Evolutionary conservation across 2,329 filamentous ascomycete genomes (phyloP).

Genomic region (Alternaria sp.): DNA sequence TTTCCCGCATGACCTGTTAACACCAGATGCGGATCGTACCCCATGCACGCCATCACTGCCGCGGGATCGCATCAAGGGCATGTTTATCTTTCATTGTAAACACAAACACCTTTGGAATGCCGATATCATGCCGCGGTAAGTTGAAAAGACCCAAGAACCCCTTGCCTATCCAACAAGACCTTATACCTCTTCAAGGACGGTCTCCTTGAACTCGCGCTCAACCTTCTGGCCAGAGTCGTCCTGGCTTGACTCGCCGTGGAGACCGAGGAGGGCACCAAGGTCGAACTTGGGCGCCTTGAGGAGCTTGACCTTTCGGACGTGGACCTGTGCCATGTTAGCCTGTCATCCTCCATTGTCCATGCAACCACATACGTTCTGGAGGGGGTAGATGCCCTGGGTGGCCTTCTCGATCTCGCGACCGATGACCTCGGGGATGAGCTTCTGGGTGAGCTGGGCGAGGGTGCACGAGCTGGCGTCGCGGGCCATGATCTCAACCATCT

Average conservation of each 20-base stretch:
- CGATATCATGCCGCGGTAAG: constrained; percentile 50
- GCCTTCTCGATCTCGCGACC: constrained; percentile 99
- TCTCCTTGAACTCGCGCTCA: constrained; percentile 99
- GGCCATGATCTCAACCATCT: constrained; percentile 99
- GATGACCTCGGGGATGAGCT: constrained; percentile 99
- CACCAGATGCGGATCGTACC: constrained; percentile 42
- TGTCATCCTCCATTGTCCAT: not conserved
- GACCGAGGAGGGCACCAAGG: constrained; percentile 90
- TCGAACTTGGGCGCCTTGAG: constrained; percentile 99
- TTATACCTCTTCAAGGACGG: constrained; percentile 93
- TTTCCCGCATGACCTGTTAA: constrained; percentile 44
- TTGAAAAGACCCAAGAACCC: constrained; percentile 48
- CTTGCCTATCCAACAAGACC: constrained; percentile 45
- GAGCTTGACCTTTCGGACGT: constrained; percentile 99
- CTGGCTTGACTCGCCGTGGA: constrained; percentile 96
- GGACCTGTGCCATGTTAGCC: constrained; percentile 68
- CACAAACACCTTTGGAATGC: constrained; percentile 52
- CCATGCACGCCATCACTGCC: constrained; percentile 46
- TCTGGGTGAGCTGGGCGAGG: constrained; percentile 93
- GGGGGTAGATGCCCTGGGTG: constrained; percentile 98
- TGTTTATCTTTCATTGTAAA: constrained; percentile 50
- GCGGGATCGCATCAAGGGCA: constrained; percentile 42
- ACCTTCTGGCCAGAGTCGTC: constrained; percentile 96
- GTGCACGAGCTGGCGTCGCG: constrained; percentile 95
- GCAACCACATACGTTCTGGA: constrained; percentile 80